Percentiles rank a stretch among this genome's conserved stretches.
Evolutionary conservation across 441 rosid genomes (phyloP).

Genomic region (Jatropha multifida): DNA sequence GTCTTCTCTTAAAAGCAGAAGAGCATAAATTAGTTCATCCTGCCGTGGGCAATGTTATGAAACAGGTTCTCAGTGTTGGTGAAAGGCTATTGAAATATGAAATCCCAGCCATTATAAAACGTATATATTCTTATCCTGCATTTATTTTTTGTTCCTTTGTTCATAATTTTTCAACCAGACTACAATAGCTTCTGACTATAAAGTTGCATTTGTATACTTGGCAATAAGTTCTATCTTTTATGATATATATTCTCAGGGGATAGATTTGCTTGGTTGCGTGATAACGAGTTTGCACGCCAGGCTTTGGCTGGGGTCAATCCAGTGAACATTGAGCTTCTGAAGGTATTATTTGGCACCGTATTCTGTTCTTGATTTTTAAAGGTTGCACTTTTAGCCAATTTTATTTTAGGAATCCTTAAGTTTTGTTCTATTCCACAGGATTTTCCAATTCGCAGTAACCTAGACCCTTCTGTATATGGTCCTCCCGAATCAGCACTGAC

Average conservation of each 20-base stretch:
- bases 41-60: slow-evolving; percentile 36
- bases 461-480: slow-evolving; percentile 80
- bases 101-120: slow-evolving; percentile 72
- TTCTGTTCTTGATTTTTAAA: slow-evolving; percentile 4
- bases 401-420: slow-evolving; percentile 14
- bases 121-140: slow-evolving; percentile 34
- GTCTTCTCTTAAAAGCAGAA: slow-evolving; percentile 56
- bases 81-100: slow-evolving; percentile 69
- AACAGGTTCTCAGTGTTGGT: slow-evolving; percentile 52
- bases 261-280: slow-evolving; percentile 92
- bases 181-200: neutral
- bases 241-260: slow-evolving; percentile 50
- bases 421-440: slow-evolving; percentile 43
- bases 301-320: slow-evolving; percentile 93
- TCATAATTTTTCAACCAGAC: neutral
- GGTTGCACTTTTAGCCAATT: slow-evolving; percentile 19
- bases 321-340: slow-evolving; percentile 70
- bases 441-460: slow-evolving; percentile 81
- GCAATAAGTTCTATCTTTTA: neutral
- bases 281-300: slow-evolving; percentile 89
- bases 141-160: neutral
- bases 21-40: slow-evolving; percentile 32
- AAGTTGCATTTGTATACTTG: neutral
- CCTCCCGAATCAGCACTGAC: slow-evolving; percentile 85
- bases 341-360: slow-evolving; percentile 34